Conservation (phyloP, 2,329 filamentous ascomycete species). For the Exserohilum rostratum region DNA sequence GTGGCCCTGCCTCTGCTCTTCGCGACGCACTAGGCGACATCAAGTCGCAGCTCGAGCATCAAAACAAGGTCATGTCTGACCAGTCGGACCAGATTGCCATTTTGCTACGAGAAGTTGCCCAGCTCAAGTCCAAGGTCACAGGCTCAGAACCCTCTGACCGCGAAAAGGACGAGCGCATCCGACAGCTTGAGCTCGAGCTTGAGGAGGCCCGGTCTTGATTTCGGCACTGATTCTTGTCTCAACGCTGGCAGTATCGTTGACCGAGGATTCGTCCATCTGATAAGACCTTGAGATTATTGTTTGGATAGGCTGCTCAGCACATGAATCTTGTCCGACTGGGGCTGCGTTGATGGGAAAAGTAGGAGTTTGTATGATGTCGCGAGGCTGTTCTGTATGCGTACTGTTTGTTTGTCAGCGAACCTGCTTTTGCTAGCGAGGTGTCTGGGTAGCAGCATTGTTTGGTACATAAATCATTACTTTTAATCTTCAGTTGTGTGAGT, state of each 20-base stretch:
- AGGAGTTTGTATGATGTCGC: conserved; percentile 11
- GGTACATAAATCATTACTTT: conserved; percentile 8
- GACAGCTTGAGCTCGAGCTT: conserved; percentile 50
- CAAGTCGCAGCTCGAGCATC: conserved; percentile 75
- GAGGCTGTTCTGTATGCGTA: conserved; percentile 17
- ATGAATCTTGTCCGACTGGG: not conserved
- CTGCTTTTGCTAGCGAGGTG: conserved; percentile 18
- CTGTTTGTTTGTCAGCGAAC: conserved; percentile 7
- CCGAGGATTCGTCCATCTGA: conserved; percentile 4
- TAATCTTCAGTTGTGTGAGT: no score
- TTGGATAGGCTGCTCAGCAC: conserved; percentile 3
- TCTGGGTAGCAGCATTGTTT: conserved; percentile 20
- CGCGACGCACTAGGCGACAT: conserved; percentile 75
- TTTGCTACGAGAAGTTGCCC: conserved; percentile 65
- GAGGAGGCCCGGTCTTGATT: conserved; percentile 49
- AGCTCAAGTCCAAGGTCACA: conserved; percentile 78
- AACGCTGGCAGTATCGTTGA: not conserved
- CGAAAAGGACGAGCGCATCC: conserved; percentile 51
- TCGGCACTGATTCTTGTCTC: not conserved
- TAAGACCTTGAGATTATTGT: not conserved
- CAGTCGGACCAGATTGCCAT: conserved; percentile 77
- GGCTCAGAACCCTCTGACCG: conserved; percentile 35
- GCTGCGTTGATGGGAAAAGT: not conserved
- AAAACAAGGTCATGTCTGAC: conserved; percentile 76
- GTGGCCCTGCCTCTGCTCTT: conserved; percentile 59